Base-by-base conservation (phyloP, 192 early-diverging fungal genomes). In the Funneliformis geosporum region DNA sequence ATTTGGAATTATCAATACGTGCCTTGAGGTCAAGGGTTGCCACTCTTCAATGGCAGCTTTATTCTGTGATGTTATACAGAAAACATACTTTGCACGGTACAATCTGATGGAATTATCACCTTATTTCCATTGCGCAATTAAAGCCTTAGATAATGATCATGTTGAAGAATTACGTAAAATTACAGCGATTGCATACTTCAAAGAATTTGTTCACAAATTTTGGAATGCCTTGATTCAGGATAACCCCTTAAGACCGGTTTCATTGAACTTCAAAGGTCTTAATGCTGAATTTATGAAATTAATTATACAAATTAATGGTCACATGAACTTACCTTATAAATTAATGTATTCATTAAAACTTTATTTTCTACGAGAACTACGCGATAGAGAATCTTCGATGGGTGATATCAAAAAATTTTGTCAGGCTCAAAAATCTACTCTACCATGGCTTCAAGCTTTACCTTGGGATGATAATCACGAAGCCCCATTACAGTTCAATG, bases 291-390 rank as follows among this genome's bases (percentile, higher is more conserved):
- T 33, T 33, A 33, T 2, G 2, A 0, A 21, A 5, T 21, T 80
- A 8, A 6, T 77, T 6, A n/a, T n/a, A n/a, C 23, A 50, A 27
- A 2, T 75, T 5, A 80, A 80, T 44, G 14, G 23, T 14, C 1
- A 33, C 11, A 60, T 80, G 47, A 14, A 1, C 8, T 18, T 62
- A 14, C 25, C 27, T 7, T 21, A 61, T 38, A 60, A 61, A 80
- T 59, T 65, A 27, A 73, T 80, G 8, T 8, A 76, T 28, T 75
- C 79, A 25, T 42, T 75, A 11, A 73, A 75, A 61, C 10, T 80
- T 38, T 80, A 80, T 75, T 64, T 80, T 11, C 39, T 80, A 42
- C 43, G 62, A 73, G 72, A 73, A 16, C 40, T 80, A 16, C 72
- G 79, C 23, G 9, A 27, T 39, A 60, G 72, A 14, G 60, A 38